Percentiles rank a stretch among this genome's conserved stretches.
Conservation (phyloP, 139 green algal species). For the Tetraselmis striata region DNA sequence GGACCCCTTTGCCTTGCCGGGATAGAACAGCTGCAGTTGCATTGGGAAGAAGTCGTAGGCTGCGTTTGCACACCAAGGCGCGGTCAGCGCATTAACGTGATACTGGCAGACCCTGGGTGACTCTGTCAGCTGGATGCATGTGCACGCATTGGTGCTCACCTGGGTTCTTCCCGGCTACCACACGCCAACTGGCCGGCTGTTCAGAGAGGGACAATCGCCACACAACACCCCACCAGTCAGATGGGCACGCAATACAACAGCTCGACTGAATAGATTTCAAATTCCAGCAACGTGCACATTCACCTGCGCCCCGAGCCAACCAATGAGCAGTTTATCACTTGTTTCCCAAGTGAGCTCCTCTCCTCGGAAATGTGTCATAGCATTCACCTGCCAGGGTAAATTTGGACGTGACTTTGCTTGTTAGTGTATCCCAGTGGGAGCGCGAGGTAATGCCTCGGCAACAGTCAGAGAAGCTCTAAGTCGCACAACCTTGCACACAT, state of each 20-base stretch:
- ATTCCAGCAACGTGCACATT: too few relatives aligned
- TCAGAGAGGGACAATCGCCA: too few relatives aligned
- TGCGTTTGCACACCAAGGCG: conserved; percentile 7
- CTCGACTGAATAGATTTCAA: too few relatives aligned
- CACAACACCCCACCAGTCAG: neutral
- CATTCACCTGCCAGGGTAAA: conserved; percentile 15
- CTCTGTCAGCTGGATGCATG: too few relatives aligned
- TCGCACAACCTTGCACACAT: too few relatives aligned
- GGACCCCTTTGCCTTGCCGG: conserved; percentile 55
- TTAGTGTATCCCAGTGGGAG: too few relatives aligned
- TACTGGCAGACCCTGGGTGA: neutral
- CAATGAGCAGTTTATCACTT: conserved; percentile 41
- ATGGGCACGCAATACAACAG: too few relatives aligned
- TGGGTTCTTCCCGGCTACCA: conserved; percentile 42
- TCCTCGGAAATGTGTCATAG: conserved; percentile 71
- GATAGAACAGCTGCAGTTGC: conserved; percentile 82
- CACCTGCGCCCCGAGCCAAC: conserved; percentile 32
- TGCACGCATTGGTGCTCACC: neutral
- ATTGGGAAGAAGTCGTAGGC: conserved; percentile 89
- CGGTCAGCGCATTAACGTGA: neutral
- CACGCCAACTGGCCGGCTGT: conserved; percentile 49
- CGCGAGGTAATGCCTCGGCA: too few relatives aligned
- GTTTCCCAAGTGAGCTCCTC: conserved; percentile 63
- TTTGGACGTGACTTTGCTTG: too few relatives aligned
- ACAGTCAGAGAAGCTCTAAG: too few relatives aligned